Conservation (phyloP, 2,329 filamentous ascomycete species). For the Colletotrichum agaves region DNA sequence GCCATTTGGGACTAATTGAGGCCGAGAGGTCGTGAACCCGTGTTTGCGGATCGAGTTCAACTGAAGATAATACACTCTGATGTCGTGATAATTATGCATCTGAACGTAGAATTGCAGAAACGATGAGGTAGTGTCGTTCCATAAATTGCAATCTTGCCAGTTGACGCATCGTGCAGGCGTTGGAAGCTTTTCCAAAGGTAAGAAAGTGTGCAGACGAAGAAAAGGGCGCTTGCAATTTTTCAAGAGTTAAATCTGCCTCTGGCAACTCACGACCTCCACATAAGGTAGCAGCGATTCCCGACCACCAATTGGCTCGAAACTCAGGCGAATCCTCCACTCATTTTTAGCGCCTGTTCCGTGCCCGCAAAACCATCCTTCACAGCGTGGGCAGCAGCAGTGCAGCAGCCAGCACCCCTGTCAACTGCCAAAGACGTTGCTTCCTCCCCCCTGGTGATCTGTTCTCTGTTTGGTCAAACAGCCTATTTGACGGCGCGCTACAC, state of each 20-base stretch:
- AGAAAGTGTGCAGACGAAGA: neutral
- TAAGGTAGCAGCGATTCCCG: neutral
- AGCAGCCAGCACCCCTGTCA: slow-evolving; percentile 23
- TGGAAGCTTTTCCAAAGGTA: neutral
- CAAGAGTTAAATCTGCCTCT: slow-evolving; percentile 20
- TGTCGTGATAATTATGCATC: no score
- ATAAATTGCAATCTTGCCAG: neutral
- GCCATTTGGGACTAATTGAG: neutral
- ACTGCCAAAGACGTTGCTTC: slow-evolving; percentile 27
- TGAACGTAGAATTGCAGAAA: neutral
- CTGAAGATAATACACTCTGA: neutral
- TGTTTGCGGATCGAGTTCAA: neutral
- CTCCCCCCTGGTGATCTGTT: slow-evolving; percentile 38
- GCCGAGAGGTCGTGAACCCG: neutral
- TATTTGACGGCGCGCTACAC: slow-evolving; percentile 5
- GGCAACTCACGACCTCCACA: neutral
- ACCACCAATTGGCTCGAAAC: slow-evolving; percentile 3
- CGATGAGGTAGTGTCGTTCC: neutral
- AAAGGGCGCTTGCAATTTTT: neutral
- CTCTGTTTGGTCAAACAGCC: slow-evolving; percentile 22
- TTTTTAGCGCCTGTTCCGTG: slow-evolving; percentile 5
- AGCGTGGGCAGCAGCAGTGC: slow-evolving; percentile 16
- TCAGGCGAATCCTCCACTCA: slow-evolving; percentile 1
- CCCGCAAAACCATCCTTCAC: slow-evolving; percentile 10
- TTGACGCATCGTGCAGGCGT: neutral